phyloP scores from a whole-genome alignment of 2,329 filamentous ascomycete species.

The Colletotrichum godetiae region DNA sequence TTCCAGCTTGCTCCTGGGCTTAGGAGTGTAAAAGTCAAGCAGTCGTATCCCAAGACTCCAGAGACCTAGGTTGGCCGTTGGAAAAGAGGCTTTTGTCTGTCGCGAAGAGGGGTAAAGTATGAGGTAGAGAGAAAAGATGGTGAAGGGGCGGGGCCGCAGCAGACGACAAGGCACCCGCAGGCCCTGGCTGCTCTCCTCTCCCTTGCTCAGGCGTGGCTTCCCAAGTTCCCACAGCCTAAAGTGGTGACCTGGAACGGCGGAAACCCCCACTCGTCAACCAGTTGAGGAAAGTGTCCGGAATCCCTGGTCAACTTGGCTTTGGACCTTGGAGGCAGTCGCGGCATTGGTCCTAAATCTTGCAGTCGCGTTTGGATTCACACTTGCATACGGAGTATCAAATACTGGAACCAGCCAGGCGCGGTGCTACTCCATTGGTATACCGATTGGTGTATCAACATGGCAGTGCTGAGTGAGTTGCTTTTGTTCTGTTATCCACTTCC shows the following conservation, averaged over 20 bases:
- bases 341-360: too few relatives aligned
- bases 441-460: neutral
- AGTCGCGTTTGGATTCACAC: too few relatives aligned
- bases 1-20: neutral
- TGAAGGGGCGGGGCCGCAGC: slow-evolving; percentile 29
- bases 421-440: too few relatives aligned
- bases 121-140: slow-evolving; percentile 33
- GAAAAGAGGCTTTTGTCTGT: neutral
- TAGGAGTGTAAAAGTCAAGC: neutral
- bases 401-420: too few relatives aligned
- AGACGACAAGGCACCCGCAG: slow-evolving; percentile 2
- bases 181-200: neutral
- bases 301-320: neutral
- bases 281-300: slow-evolving; percentile 11
- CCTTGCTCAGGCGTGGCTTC: neutral
- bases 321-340: neutral
- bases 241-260: neutral
- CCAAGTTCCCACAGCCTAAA: neutral
- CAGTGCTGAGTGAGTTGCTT: neutral
- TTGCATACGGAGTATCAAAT: too few relatives aligned
- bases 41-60: neutral
- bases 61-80: neutral
- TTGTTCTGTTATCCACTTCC: neutral
- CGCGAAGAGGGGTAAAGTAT: slow-evolving; percentile 30
- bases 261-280: slow-evolving; percentile 3